Evolutionary conservation across 2,329 filamentous ascomycete genomes (phyloP), one percentile per base, ranked within the genome.

Genomic region (Fusarium brachygibbosum): DNA sequence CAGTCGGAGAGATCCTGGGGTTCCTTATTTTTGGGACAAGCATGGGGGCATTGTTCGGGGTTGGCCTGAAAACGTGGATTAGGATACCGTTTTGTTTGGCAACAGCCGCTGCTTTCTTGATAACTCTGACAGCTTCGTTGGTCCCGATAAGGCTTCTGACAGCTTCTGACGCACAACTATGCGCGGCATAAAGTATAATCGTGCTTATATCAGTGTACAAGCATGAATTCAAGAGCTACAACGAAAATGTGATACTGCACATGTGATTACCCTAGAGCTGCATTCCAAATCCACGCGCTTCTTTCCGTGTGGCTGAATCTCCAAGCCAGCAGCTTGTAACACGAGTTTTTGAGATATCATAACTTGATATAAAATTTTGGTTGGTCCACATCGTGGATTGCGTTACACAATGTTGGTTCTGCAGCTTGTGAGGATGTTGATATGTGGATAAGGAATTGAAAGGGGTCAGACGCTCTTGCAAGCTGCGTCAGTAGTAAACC

Each of bases 1-100:
- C 69, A 14, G 58, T 68, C n/a, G 68, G 66, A n/a, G 74, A 76
- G 34, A 44, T 72, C 3, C n/a, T 74, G 19, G 67, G 68, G 21
- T 69, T 73, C 16, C 49, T 76, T 17, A 64, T 40, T 19, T 72
- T 63, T 21, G 66, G 73, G 31, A 29, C 66, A 38, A 49, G 62
- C 25, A 70, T 74, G 57, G 72, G 74, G 13, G 48, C 62, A 19
- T 34, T 76, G 17, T 76, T 76, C 52, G 61, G 65, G 10, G n/a
- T 74, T 28, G 75, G 71, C 10, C 37, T 76, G 41, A 54, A 40
- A 28, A 60, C 60, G 14, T 76, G 72, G 75, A 38, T 69, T 21
- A 75, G 74, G 2, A 45, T 73, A 40, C 68, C 73, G 2, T 74
- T 76, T 42, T 68, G 71, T 34, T 38, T 75, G 19, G 71, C 69